Conservation (phyloP, 768 basidiomycete genomes). For the Pleurotus sapidus region DNA sequence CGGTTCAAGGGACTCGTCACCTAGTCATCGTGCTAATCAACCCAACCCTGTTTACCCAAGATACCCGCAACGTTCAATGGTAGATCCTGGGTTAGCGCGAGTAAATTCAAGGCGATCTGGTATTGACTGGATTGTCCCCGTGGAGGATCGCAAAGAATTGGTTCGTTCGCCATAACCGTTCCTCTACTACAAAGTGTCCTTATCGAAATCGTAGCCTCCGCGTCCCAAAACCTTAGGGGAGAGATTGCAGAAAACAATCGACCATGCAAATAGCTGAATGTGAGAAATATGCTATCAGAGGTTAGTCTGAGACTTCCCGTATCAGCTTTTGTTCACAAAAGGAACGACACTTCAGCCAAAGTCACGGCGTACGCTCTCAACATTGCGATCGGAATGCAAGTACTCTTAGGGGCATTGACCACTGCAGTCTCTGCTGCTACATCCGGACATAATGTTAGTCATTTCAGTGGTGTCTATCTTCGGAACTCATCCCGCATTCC, state of each 20-base stretch:
- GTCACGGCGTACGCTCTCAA: slow-evolving; percentile 35
- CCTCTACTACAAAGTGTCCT: not conserved
- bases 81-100: not conserved
- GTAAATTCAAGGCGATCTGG: slow-evolving; percentile 20
- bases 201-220: slow-evolving; percentile 1
- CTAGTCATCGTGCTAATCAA: not conserved
- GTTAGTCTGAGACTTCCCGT: slow-evolving; percentile 13
- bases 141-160: slow-evolving; percentile 23
- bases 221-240: slow-evolving; percentile 41
- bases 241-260: slow-evolving; percentile 52
- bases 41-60: not conserved
- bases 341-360: slow-evolving; percentile 27
- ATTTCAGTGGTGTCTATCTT: too few species aligned
- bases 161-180: not conserved
- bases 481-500: not conserved
- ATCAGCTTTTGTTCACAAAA: slow-evolving; percentile 7
- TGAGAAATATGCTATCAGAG: slow-evolving; percentile 43
- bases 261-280: slow-evolving; percentile 43
- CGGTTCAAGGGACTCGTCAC: not conserved
- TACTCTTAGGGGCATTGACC: slow-evolving; percentile 62
- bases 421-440: slow-evolving; percentile 58
- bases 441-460: slow-evolving; percentile 36
- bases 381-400: slow-evolving; percentile 59
- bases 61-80: not conserved
- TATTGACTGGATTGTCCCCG: slow-evolving; percentile 38